Evolutionary conservation across 208 protist species (phyloP).

Genomic region (Leishmania braziliensis): DNA sequence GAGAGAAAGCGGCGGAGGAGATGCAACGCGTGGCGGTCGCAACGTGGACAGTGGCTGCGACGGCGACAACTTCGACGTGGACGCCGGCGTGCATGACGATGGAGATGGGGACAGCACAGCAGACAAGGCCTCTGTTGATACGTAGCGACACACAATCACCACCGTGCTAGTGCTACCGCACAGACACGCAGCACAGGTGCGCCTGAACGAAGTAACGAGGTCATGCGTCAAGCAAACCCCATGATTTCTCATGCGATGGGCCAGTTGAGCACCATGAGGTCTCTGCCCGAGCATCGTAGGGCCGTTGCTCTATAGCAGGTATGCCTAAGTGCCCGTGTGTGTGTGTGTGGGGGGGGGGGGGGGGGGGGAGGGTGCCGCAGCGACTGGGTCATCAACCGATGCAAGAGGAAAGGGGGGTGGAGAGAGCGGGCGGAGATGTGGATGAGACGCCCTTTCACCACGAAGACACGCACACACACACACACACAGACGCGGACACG

Average conservation of each 20-base stretch:
- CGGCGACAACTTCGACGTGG: background rate
- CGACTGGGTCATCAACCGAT: background rate
- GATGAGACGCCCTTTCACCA: background rate
- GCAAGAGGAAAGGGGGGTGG: background rate
- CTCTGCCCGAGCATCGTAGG: background rate
- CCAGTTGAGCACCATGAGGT: background rate
- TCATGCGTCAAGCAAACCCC: background rate
- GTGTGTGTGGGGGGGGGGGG: background rate
- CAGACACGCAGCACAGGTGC: background rate
- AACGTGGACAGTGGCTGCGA: background rate
- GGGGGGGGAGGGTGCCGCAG: background rate
- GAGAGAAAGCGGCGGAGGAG: conserved; percentile 60
- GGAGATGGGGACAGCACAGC: background rate
- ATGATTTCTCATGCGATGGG: background rate
- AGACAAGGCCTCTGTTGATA: background rate
- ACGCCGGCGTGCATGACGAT: background rate
- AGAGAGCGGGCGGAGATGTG: background rate
- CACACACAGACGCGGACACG: background rate
- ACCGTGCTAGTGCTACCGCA: background rate
- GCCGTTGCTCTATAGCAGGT: background rate
- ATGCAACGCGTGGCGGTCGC: background rate
- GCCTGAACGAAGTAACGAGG: background rate
- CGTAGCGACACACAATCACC: background rate
- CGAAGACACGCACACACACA: background rate
- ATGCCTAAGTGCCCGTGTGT: background rate